Evolutionary conservation across 2,329 filamentous ascomycete genomes (phyloP), one percentile per base, ranked within the genome.

Genomic region (Cordyceps pruinosa): DNA sequence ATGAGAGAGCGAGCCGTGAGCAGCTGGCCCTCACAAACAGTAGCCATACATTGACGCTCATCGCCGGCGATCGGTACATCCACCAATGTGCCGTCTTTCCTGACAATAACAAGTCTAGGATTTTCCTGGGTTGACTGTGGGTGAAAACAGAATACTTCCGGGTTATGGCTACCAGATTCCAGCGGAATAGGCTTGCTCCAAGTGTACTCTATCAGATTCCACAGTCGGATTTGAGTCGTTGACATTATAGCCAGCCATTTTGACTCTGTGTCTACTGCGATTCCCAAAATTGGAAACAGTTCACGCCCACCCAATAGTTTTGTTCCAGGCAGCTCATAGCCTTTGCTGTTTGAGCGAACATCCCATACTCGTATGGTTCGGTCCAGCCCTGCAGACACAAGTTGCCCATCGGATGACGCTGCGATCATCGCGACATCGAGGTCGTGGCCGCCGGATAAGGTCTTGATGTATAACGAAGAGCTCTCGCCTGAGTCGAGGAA

Each of bases 311-410:
- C 66, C 58, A 74, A 7, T 15, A 45, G 61, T 57, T 76, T 72
- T 21, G 77, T 69, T 26, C 72, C 71, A 19, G 70, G 64, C 13
- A 77, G 63, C 10, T 75, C 66, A 50, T 78, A 79, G 61, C 70
- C 74, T 13, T 64, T 65, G 4, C 70, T 70, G 2, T 72, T 72
- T 6, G 72, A 71, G n/a, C 76, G 78, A 19, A 84, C 68, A 64
- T 86, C 76, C 85, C 86, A 89, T 1, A 89, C 74, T 17, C 83
- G 79, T 15, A 90, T 84, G 12, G 78, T 75, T 48, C 87, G 79
- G 65, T 93, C 89, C 1, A 93, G 74, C 0, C 85, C 86, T 37
- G 88, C 79, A 2, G 87, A 88, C 5, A 86, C 81, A 23, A 92
- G 71, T 53, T 86, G 77, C 0, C 87, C 87, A 52, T 82, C 80